A percentile compares a stretch with the other conserved stretches of the same genome.
These are phyloP conservation scores for Boletus sp. DNA, from an alignment of 1,284 basidiomycete genomes.

Conservation along the genomic window DNA sequence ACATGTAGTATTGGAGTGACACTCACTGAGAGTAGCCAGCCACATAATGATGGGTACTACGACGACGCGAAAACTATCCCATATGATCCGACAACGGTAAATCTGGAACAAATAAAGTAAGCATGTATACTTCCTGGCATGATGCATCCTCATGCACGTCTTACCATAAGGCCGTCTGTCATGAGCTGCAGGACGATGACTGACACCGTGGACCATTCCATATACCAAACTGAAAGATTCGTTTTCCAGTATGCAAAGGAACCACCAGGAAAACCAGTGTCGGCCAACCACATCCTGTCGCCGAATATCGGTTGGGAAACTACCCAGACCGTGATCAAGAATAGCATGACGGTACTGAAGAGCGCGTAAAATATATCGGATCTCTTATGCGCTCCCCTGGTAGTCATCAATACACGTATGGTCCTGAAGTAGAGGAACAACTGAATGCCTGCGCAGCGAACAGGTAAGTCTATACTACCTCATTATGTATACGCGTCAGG, in stretches of 20 bases:
- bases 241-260: conserved; percentile 1
- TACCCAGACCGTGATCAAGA: neutral
- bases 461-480: neutral
- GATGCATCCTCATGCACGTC: neutral
- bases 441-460: neutral
- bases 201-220: neutral
- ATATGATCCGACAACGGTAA: conserved; percentile 2
- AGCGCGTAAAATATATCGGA: neutral
- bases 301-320: conserved; percentile 2
- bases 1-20: no score
- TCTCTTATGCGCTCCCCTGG: neutral
- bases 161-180: conserved; percentile 19
- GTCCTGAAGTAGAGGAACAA: neutral
- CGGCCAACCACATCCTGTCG: conserved; percentile 13
- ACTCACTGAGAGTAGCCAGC: neutral
- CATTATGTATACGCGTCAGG: no score
- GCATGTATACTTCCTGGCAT: neutral
- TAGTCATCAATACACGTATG: neutral
- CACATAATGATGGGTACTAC: neutral
- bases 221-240: conserved; percentile 1
- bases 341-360: neutral
- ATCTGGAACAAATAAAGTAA: neutral
- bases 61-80: neutral
- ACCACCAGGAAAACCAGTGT: neutral
- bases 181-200: conserved; percentile 15